Percentiles rank a stretch among this genome's conserved stretches.
These are phyloP conservation scores for Colletotrichum graminicola DNA, from an alignment of 2,329 filamentous ascomycete species.

Conservation along the genomic window DNA sequence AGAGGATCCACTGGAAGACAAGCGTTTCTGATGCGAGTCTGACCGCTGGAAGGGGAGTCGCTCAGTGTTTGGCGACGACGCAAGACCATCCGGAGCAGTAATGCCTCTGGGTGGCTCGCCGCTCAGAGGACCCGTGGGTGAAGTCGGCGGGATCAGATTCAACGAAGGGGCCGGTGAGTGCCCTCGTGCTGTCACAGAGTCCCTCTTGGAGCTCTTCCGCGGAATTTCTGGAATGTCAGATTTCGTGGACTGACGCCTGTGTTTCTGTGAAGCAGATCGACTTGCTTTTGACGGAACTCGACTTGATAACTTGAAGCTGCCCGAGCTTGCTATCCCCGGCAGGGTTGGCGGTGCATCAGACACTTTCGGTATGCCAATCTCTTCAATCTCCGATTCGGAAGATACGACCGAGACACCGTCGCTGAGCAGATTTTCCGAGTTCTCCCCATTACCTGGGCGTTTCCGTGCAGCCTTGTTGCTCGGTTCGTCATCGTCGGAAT, in stretches of 20 bases:
- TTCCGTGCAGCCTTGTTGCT: conserved; percentile 48
- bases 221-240: conserved; percentile 70
- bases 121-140: conserved; percentile 35
- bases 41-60: conserved; percentile 69
- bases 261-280: conserved; percentile 51
- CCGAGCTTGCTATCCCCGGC: conserved; percentile 70
- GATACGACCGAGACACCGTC: conserved; percentile 57
- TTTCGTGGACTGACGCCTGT: conserved; percentile 51
- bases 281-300: conserved; percentile 71
- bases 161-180: conserved; percentile 52
- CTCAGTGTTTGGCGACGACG: conserved; percentile 24
- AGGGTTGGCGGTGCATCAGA: conserved; percentile 67
- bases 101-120: conserved; percentile 23
- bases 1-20: conserved; percentile 63
- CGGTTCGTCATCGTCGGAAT: conserved; percentile 70
- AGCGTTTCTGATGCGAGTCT: conserved; percentile 62
- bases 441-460: conserved; percentile 37
- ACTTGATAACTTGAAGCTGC: conserved; percentile 73
- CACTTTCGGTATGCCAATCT: conserved; percentile 55
- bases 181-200: conserved; percentile 58
- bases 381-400: conserved; percentile 59
- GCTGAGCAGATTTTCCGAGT: conserved; percentile 55
- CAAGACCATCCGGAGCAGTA: conserved; percentile 5
- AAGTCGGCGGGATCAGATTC: conserved; percentile 46
- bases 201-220: conserved; percentile 78